Percentiles rank a stretch among this genome's conserved stretches.
Conservation (phyloP, 352 stramenopile species). For the Hyaloperonospora arabidopsidis region DNA sequence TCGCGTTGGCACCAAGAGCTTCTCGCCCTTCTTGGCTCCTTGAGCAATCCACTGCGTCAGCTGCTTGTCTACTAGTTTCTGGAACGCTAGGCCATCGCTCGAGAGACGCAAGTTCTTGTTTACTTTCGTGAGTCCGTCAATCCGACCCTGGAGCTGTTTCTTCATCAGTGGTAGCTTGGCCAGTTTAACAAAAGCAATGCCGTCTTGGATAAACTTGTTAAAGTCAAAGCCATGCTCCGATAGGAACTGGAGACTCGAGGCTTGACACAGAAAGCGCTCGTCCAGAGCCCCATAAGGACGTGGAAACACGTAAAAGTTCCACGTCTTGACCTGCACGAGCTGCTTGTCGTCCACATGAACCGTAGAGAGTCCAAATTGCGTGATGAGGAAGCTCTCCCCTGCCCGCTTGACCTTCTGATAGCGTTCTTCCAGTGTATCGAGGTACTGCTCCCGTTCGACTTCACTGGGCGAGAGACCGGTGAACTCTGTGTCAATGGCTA, state of each 20-base stretch:
- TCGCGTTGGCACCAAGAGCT: conserved; percentile 42
- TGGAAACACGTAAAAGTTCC: conserved; percentile 84
- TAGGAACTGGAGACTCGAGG: conserved; percentile 74
- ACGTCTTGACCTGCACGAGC: conserved; percentile 63
- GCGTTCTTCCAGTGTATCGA: conserved; percentile 71
- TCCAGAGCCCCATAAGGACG: conserved; percentile 54
- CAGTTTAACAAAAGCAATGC: conserved; percentile 69
- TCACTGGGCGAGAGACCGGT: conserved; percentile 68
- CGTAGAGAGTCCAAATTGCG: conserved; percentile 74
- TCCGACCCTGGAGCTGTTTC: conserved; percentile 45
- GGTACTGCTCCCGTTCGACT: conserved; percentile 48
- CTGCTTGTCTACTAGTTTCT: conserved; percentile 37
- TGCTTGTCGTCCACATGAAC: conserved; percentile 56
- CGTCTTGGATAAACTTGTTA: conserved; percentile 81
- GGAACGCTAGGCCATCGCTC: conserved; percentile 36
- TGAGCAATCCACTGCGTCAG: conserved; percentile 47
- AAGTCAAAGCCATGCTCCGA: conserved; percentile 83
- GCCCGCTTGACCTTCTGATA: conserved; percentile 68
- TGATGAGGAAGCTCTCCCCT: conserved; percentile 74
- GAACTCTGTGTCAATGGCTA: conserved; percentile 82
- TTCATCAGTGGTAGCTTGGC: conserved; percentile 40
- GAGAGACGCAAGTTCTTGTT: conserved; percentile 54
- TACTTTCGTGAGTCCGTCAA: conserved; percentile 48
- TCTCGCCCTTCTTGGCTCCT: conserved; percentile 43
- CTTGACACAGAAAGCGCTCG: conserved; percentile 73